Conservation (phyloP, 1,284 basidiomycete genomes). For the Clitocybe nebularis region DNA sequence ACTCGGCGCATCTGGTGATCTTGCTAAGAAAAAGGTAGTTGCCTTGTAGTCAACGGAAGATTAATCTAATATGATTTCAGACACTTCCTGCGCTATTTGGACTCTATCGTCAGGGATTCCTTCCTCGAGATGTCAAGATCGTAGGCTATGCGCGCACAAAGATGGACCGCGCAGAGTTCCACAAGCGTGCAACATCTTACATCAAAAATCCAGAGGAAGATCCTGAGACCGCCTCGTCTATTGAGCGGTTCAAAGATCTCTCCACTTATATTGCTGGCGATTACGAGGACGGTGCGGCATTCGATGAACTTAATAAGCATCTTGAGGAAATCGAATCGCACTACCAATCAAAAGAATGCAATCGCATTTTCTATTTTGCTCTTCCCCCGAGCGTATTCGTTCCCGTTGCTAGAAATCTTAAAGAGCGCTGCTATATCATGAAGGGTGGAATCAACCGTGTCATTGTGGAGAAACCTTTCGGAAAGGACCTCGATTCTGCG, state of each 20-base stretch:
- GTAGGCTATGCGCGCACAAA: slow-evolving; percentile 95
- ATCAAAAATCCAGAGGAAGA: slow-evolving; percentile 77
- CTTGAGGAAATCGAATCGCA: slow-evolving; percentile 74
- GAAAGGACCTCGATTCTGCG: slow-evolving; percentile 88
- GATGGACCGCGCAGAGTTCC: slow-evolving; percentile 86
- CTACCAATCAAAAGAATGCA: slow-evolving; percentile 60
- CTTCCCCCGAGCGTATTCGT: slow-evolving; percentile 93
- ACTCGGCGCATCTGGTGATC: slow-evolving; percentile 94
- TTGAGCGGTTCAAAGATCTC: slow-evolving; percentile 80
- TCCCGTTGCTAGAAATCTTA: slow-evolving; percentile 79
- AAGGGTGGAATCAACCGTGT: slow-evolving; percentile 78
- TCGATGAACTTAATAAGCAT: slow-evolving; percentile 72
- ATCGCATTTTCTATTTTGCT: slow-evolving; percentile 91
- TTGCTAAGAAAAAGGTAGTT: slow-evolving; percentile 96
- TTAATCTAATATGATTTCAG: slow-evolving; percentile 35
- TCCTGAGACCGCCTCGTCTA: slow-evolving; percentile 48
- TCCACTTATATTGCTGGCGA: slow-evolving; percentile 82
- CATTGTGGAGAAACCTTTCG: slow-evolving; percentile 96
- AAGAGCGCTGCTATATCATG: slow-evolving; percentile 74
- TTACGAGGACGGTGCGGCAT: slow-evolving; percentile 82
- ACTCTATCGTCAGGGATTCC: slow-evolving; percentile 76
- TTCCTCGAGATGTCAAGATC: slow-evolving; percentile 83
- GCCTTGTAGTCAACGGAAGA: neutral
- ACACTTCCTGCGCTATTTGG: slow-evolving; percentile 93
- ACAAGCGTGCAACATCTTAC: slow-evolving; percentile 78